Evolutionary conservation across 2,329 filamentous ascomycete genomes (phyloP).

Genomic region (Pestalotiopsis sp.): DNA sequence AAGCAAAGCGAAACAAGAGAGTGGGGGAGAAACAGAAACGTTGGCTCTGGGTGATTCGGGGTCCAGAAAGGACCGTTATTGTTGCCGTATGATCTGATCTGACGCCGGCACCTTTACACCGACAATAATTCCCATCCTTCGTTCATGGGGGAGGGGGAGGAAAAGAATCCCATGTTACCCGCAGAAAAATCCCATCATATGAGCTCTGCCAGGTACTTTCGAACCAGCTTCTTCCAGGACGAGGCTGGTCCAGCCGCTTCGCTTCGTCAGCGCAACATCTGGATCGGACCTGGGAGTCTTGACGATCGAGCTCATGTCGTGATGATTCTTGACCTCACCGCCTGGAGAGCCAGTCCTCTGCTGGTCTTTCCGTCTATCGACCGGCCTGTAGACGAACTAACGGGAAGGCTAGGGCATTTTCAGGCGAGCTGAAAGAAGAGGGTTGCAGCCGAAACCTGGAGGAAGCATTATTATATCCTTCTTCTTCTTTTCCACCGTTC

Average conservation of each 20-base stretch:
- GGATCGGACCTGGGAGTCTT: not conserved
- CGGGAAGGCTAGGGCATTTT: not conserved
- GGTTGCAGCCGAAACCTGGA: not conserved
- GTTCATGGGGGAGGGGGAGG: not conserved
- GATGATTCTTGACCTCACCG: not conserved
- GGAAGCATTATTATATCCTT: not conserved
- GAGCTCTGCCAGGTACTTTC: not conserved
- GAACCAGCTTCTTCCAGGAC: not conserved
- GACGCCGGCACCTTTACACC: not conserved
- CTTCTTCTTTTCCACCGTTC: not conserved
- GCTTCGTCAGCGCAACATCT: not conserved
- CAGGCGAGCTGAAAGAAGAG: not conserved
- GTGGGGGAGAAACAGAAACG: not conserved
- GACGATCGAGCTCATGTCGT: not conserved
- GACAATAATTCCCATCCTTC: not conserved
- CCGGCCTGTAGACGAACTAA: not conserved
- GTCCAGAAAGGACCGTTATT: not conserved
- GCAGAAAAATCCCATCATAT: not conserved
- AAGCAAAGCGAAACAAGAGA: not conserved
- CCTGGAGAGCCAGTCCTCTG: not conserved
- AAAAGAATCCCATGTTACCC: not conserved
- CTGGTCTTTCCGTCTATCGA: not conserved
- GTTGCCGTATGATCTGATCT: not conserved
- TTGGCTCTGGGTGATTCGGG: not conserved
- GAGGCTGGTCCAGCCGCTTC: not conserved